A percentile compares a stretch with the other conserved stretches of the same genome.
phyloP scores from a whole-genome alignment of 495 filamentous ascomycete species.

The Lindgomyces ingoldianus region DNA sequence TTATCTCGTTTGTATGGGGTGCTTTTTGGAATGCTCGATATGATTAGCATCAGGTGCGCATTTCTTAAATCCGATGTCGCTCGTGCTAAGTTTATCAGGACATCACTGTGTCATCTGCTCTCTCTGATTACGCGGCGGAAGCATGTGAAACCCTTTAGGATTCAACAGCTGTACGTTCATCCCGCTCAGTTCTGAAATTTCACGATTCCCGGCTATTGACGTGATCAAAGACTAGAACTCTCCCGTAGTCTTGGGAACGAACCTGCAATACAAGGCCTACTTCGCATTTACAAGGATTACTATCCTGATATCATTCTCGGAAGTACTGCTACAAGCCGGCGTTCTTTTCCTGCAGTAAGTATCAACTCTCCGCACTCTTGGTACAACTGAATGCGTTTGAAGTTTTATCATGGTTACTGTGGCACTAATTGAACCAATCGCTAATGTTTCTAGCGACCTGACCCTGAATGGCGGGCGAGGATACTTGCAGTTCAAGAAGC shows the following conservation, averaged over 20 bases:
- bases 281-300: constrained; percentile 83
- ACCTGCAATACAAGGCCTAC: constrained; percentile 72
- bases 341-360: constrained; percentile 47
- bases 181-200: not conserved
- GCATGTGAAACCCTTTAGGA: constrained; percentile 82
- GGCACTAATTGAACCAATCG: not conserved
- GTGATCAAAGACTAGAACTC: constrained; percentile 55
- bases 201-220: constrained; percentile 26
- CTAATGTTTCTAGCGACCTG: constrained; percentile 59
- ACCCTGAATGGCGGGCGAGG: constrained; percentile 73
- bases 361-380: not conserved
- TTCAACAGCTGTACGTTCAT: constrained; percentile 70
- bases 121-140: constrained; percentile 80
- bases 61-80: constrained; percentile 1
- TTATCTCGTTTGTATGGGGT: constrained; percentile 74
- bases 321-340: constrained; percentile 51
- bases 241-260: constrained; percentile 68
- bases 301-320: constrained; percentile 87
- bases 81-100: constrained; percentile 45
- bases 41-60: constrained; percentile 65
- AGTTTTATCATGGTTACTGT: constrained; percentile 1
- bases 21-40: constrained; percentile 82
- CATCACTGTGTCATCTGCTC: constrained; percentile 77
- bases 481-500: constrained; percentile 66
- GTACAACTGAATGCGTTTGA: constrained; percentile 1